These are phyloP conservation scores for Eucalyptus victrix DNA, from an alignment of 345 rosid genomes.

Conservation along the genomic window DNA sequence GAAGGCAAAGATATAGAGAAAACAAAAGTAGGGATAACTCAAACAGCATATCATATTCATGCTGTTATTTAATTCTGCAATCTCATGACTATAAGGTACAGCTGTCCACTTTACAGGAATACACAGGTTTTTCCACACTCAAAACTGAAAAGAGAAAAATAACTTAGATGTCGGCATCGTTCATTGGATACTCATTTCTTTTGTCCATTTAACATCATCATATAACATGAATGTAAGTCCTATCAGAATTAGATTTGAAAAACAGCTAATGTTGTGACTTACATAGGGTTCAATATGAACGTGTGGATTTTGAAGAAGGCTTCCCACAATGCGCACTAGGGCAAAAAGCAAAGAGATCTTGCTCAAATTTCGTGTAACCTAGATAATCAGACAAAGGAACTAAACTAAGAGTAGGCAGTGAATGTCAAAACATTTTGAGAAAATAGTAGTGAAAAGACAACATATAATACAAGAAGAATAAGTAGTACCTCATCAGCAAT, in stretches of 20 bases:
- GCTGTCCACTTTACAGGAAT: neutral
- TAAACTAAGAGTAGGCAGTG: neutral
- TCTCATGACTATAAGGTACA: neutral
- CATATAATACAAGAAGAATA: neutral
- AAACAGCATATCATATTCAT: neutral
- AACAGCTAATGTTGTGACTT: constrained; percentile 8
- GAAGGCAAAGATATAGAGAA: neutral
- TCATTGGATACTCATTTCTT: neutral
- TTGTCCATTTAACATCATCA: neutral
- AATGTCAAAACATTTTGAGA: neutral
- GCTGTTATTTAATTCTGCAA: neutral
- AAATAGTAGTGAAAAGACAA: neutral
- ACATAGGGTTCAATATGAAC: constrained; percentile 83
- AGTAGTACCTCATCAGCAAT: constrained; percentile 61
- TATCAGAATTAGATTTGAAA: neutral
- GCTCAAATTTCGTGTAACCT: constrained; percentile 53
- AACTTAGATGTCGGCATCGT: neutral
- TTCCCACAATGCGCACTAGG: constrained; percentile 55
- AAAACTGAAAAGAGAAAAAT: neutral
- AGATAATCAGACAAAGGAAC: neutral
- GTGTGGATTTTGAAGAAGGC: constrained; percentile 74
- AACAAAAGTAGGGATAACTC: neutral
- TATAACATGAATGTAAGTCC: neutral
- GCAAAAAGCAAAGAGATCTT: constrained; percentile 46
- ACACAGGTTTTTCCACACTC: neutral